Evolutionary conservation across 768 basidiomycete genomes (phyloP), one percentile per base, ranked within the genome.

Genomic region (Trametopsis cervina): DNA sequence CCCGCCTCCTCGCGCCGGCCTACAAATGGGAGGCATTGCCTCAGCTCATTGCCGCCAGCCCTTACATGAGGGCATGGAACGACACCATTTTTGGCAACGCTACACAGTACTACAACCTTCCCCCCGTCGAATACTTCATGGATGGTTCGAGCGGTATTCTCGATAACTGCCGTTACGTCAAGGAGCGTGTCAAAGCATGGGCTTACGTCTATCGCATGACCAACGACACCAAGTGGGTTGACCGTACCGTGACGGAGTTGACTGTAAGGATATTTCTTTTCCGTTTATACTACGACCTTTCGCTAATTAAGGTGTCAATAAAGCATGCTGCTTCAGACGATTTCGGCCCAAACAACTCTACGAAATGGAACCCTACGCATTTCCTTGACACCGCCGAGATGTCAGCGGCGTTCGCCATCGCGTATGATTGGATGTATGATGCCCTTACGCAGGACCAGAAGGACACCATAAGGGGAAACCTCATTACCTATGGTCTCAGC

Each of bases 361-460:
- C 78, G 47, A 80, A 71, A 59, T 99, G 95, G 96, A 96, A 98
- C 68, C 73, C 82, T 4, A 53, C 40, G 1, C 96, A 99, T 67
- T 98, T 97, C 78, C 82, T 98, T 40, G 95, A 95, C 63, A 70
- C 79, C 17, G 94, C 84, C n/a, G 95, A 97, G 65, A 74, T 96
- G 54, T 81, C 81, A 15, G 81, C 85, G 21, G 93, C 90, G 4
- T 98, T 84, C 59, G 96, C 77, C 24, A 86, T 93, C 53, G 95
- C 85, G 1, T 99, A 98, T 58, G 96, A 99, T 61, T 99, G 96
- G 96, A 61, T 98, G 25, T 85, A 96, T 64, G 85, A 92, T 46
- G 70, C 76, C 45, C 95, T 86, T 89, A 78, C 77, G 12, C 68
- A 75, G 25, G 75, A 79, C 1, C 91, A 94, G 66, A 84, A 82